A percentile compares a stretch with the other conserved stretches of the same genome.
Conservation (phyloP, 495 filamentous ascomycete genomes). For the Schizothecium vesticola region DNA sequence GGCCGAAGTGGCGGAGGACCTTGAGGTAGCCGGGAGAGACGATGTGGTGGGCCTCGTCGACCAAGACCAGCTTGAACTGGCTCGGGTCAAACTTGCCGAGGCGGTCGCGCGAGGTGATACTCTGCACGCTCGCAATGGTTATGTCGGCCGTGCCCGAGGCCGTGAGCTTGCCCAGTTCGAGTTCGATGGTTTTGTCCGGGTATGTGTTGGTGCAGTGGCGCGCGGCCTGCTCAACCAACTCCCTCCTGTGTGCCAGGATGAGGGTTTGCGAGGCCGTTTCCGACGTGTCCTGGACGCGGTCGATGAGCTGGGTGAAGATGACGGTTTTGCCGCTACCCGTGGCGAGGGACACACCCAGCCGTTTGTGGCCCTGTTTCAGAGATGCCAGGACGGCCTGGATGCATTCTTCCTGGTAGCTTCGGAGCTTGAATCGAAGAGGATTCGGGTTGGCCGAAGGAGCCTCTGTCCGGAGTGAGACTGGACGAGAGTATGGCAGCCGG, state of each 20-base stretch:
- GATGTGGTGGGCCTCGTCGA: conserved; percentile 98
- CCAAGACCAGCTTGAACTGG: conserved; percentile 82
- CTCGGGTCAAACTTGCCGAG: conserved; percentile 74
- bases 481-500: neutral
- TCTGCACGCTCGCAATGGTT: conserved; percentile 85
- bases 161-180: conserved; percentile 78
- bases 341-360: conserved; percentile 83
- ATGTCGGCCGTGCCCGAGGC: conserved; percentile 82
- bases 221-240: conserved; percentile 94
- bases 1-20: conserved; percentile 67
- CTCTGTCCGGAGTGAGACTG: neutral
- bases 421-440: conserved; percentile 47
- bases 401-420: conserved; percentile 81
- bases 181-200: conserved; percentile 69
- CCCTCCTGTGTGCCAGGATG: conserved; percentile 85
- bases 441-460: neutral
- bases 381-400: conserved; percentile 78
- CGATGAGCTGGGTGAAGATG: conserved; percentile 94
- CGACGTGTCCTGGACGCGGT: conserved; percentile 58
- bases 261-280: conserved; percentile 66
- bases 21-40: conserved; percentile 73
- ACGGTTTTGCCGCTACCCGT: conserved; percentile 95
- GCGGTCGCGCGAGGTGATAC: conserved; percentile 67
- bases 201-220: conserved; percentile 76
- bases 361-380: conserved; percentile 66